A percentile compares a stretch with the other conserved stretches of the same genome.
These are phyloP conservation scores for Seiridium unicorne DNA, from an alignment of 2,329 filamentous ascomycete genomes.

Conservation along the genomic window DNA sequence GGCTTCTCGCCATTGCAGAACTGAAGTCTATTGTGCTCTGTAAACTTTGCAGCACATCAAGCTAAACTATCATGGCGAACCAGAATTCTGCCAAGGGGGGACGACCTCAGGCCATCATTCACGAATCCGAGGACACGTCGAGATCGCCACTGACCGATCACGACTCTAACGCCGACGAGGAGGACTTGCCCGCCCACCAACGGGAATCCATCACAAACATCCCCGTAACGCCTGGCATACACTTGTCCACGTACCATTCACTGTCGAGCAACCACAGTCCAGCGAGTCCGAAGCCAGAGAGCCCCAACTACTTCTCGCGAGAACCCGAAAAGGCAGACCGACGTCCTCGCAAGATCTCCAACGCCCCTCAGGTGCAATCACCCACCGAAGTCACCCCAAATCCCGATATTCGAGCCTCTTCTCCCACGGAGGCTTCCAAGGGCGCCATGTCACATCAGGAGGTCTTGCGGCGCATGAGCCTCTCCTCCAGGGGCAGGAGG, in stretches of 20 bases:
- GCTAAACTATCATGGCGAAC: constrained; percentile 21
- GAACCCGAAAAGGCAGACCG: constrained; percentile 18
- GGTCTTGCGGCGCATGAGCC: constrained; percentile 42
- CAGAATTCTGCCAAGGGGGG: constrained; percentile 7
- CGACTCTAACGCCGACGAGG: constrained; percentile 15
- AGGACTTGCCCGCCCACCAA: constrained; percentile 30
- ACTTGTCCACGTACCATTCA: constrained; percentile 27
- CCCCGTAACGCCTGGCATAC: constrained; percentile 40
- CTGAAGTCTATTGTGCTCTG: background rate
- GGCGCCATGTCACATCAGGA: constrained; percentile 37
- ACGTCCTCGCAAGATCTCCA: constrained; percentile 17
- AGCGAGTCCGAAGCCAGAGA: constrained; percentile 7
- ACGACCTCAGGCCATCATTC: constrained; percentile 9
- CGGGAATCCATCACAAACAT: constrained; percentile 30
- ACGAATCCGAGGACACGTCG: constrained; percentile 15
- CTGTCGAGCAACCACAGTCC: constrained; percentile 11
- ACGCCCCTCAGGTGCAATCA: constrained; percentile 15
- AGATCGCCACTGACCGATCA: constrained; percentile 10
- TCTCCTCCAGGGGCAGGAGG: constrained; percentile 38
- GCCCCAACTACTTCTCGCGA: constrained; percentile 30
- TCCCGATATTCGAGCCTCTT: constrained; percentile 9
- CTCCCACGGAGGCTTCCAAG: constrained; percentile 16
- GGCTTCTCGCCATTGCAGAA: background rate
- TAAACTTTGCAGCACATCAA: too few relatives aligned
- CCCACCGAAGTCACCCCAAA: constrained; percentile 1